A percentile compares a stretch with the other conserved stretches of the same genome.
These are phyloP conservation scores for Yamadazyma blattariae DNA, from an alignment of 1,139 yeast genomes.

Conservation along the genomic window DNA sequence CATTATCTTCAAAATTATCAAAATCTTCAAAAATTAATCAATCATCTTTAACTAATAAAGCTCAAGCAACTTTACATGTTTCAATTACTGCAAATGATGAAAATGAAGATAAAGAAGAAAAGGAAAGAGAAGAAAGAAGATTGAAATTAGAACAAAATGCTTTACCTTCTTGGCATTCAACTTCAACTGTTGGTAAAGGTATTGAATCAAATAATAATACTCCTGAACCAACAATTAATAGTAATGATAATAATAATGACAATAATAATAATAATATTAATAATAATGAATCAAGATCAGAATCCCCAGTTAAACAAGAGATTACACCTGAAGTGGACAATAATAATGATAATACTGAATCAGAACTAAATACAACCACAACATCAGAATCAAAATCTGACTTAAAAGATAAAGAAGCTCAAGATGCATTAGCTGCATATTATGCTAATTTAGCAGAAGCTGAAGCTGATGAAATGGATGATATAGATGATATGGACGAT, in stretches of 20 bases:
- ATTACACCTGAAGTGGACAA: not conserved
- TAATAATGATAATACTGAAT: not conserved
- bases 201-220: conserved; percentile 17
- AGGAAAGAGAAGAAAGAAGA: conserved; percentile 66
- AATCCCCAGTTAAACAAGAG: not conserved
- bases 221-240: not conserved
- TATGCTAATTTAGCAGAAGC: conserved; percentile 68
- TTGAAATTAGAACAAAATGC: conserved; percentile 87
- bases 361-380: conserved; percentile 3
- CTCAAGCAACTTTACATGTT: conserved; percentile 80
- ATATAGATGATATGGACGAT: conserved; percentile 57
- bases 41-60: conserved; percentile 33
- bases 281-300: not conserved
- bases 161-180: conserved; percentile 93
- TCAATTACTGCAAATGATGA: conserved; percentile 91
- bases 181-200: conserved; percentile 73
- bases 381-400: conserved; percentile 19
- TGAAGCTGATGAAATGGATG: conserved; percentile 61
- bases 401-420: conserved; percentile 60
- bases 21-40: conserved; percentile 29
- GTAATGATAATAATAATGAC: conserved; percentile 19
- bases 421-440: conserved; percentile 76
- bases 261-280: conserved; percentile 9
- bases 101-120: conserved; percentile 61
- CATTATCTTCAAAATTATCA: conserved; percentile 37